Evolutionary conservation across 345 rosid genomes (phyloP).

Genomic region (Balakata baccata): DNA sequence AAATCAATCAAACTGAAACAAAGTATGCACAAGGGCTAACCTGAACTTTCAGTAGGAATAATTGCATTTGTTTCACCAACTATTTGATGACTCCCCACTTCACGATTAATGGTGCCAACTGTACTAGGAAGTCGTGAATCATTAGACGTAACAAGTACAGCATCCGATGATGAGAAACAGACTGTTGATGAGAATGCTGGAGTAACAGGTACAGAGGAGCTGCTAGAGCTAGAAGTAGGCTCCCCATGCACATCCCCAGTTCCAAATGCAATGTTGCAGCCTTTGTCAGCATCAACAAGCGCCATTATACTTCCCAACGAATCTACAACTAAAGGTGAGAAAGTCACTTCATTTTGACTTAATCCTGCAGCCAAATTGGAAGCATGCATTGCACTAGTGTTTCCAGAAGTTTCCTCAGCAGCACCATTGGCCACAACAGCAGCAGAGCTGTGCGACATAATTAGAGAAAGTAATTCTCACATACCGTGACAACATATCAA

Average conservation of each 20-base stretch:
- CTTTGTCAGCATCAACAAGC: constrained; percentile 38
- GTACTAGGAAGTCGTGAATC: constrained; percentile 36
- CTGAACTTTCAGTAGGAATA: constrained; percentile 44
- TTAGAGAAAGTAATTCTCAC: constrained; percentile 14
- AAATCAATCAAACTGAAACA: constrained; percentile 16
- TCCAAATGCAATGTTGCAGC: constrained; percentile 39
- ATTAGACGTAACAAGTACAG: constrained; percentile 51
- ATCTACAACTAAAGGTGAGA: constrained; percentile 33
- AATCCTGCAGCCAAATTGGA: constrained; percentile 29
- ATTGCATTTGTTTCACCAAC: constrained; percentile 39
- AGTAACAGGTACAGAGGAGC: constrained; percentile 34
- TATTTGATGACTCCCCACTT: constrained; percentile 42
- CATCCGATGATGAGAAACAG: constrained; percentile 59
- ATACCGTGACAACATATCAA: constrained; percentile 4
- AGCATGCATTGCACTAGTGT: constrained; percentile 8
- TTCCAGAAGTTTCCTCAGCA: constrained; percentile 38
- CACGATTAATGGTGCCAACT: constrained; percentile 46
- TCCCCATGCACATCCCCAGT: constrained; percentile 34
- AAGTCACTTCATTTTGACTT: constrained; percentile 40
- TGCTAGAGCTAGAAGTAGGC: constrained; percentile 35
- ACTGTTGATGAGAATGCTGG: constrained; percentile 53
- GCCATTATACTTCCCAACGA: constrained; percentile 33
- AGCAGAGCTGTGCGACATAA: constrained; percentile 41
- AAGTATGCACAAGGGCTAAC: constrained; percentile 27
- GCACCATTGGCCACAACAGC: constrained; percentile 47